A percentile compares a stretch with the other conserved stretches of the same genome.
Evolutionary conservation across 2,329 filamentous ascomycete genomes (phyloP).

Genomic region (Thielaviopsis populi): DNA sequence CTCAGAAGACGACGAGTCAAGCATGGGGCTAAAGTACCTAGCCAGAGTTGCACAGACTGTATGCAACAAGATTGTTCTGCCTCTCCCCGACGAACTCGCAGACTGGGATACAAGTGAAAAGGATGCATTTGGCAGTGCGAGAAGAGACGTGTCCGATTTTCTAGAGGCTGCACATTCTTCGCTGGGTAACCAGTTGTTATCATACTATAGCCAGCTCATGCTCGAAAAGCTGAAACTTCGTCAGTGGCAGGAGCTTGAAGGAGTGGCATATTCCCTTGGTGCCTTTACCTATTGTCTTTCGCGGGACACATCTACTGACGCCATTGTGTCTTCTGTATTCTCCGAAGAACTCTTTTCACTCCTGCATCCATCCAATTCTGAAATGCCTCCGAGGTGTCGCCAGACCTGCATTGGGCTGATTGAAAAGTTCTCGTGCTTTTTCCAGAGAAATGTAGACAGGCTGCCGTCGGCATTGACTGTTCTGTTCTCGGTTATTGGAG

Average conservation of each 20-base stretch:
- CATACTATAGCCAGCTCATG: constrained; percentile 41
- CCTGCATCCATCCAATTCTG: constrained; percentile 23
- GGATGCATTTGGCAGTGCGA: constrained; percentile 53
- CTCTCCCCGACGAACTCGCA: constrained; percentile 39
- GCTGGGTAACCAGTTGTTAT: constrained; percentile 39
- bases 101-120: constrained; percentile 57
- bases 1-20: constrained; percentile 31
- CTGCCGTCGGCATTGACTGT: constrained; percentile 59
- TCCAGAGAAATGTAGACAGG: constrained; percentile 51
- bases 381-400: constrained; percentile 46
- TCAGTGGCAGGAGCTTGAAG: constrained; percentile 46
- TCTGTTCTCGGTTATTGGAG: constrained; percentile 54
- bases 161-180: constrained; percentile 56
- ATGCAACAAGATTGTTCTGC: constrained; percentile 56
- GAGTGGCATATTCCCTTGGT: constrained; percentile 47
- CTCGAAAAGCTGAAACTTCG: constrained; percentile 24
- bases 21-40: constrained; percentile 17
- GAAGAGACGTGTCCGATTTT: constrained; percentile 66
- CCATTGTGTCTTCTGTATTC: constrained; percentile 46
- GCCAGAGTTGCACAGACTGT: constrained; percentile 45
- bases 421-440: constrained; percentile 61
- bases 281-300: constrained; percentile 50
- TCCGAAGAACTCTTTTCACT: constrained; percentile 27
- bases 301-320: constrained; percentile 43
- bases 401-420: constrained; percentile 57